Base-by-base conservation (phyloP, 805 yeast genomes). In the Sugiyamaella americana region DNA sequence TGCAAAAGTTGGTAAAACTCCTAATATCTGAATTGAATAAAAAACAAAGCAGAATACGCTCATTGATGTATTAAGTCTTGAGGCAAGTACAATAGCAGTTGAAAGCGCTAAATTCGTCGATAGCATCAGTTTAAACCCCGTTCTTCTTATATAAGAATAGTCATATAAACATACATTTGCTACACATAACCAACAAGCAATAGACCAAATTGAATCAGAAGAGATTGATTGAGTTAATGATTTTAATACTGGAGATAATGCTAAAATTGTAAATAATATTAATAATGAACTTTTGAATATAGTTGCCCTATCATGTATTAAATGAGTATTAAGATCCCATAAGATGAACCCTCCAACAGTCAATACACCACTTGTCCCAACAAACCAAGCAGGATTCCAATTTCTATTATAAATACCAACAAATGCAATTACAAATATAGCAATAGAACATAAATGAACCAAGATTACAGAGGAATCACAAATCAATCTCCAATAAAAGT, bases 191-290 rank as follows among this genome's bases (percentile, higher is more conserved):
- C 96, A 83, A 40, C 82, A 79, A 5, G 94, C 78, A 3, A 93
- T 65, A 0, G 95, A 88, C 97, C 98, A 91, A 50, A 93, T 87
- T 13, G 96, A 87, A 67, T 93, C 98, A 0, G 93, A 83, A 0
- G 96, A 79, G 0, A 96, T 87, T 0, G 96, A 84, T 57, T 80
- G 79, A 0, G 96, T 87, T 37, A 93, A 71, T 0, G 96, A 87
- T 55, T 86, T 84, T 42, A 93, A 73, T 1, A 93, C 91, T 0
- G 98, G 98, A 0, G 97, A 84, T 37, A 91, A 70, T 1, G 93
- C 80, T 37, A 87, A 68, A 36, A 89, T 68, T 2, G 85, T 76
- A 49, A 89, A 75, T 1, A 82, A 72, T 10, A 89, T 81, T 22
- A 93, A 66, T 2, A 78, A 48, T 2, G 87, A 76, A 1, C 94